Conservation (phyloP, 129 eudicot genomes). For the Oenanthe sinensis region DNA sequence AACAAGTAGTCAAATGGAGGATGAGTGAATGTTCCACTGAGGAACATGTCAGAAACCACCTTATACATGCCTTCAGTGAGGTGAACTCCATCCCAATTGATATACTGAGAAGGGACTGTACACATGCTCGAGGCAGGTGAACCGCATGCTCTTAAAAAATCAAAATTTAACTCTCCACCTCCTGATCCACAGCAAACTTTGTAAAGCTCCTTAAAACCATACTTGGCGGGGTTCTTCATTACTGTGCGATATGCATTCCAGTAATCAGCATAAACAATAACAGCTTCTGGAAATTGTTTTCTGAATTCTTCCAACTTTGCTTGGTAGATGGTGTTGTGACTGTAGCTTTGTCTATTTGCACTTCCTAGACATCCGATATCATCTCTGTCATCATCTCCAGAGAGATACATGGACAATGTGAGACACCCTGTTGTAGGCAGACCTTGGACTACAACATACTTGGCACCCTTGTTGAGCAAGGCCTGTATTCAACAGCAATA, state of each 20-base stretch:
- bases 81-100: slow-evolving; percentile 95
- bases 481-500: slow-evolving; percentile 29
- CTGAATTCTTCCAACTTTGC: slow-evolving; percentile 40
- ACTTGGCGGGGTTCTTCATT: slow-evolving; percentile 35
- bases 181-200: slow-evolving; percentile 71
- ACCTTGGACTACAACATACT: slow-evolving; percentile 76
- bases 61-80: slow-evolving; percentile 76
- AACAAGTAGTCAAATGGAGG: slow-evolving; percentile 51
- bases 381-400: slow-evolving; percentile 48
- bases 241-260: slow-evolving; percentile 45
- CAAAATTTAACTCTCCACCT: slow-evolving; percentile 50
- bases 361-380: slow-evolving; percentile 50
- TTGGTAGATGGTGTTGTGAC: slow-evolving; percentile 60
- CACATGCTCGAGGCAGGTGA: slow-evolving; percentile 56
- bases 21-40: slow-evolving; percentile 37
- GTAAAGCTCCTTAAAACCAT: slow-evolving; percentile 67
- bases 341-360: slow-evolving; percentile 38
- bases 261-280: slow-evolving; percentile 60
- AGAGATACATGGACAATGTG: slow-evolving; percentile 48
- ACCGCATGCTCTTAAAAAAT: slow-evolving; percentile 44
- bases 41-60: slow-evolving; percentile 36
- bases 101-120: slow-evolving; percentile 44
- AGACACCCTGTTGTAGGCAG: slow-evolving; percentile 87
- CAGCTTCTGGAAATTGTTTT: slow-evolving; percentile 35
- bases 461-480: slow-evolving; percentile 71